Percentiles rank a stretch among this genome's conserved stretches.
Evolutionary conservation across 2,329 filamentous ascomycete genomes (phyloP).

Genomic region (Penicillium hordei): DNA sequence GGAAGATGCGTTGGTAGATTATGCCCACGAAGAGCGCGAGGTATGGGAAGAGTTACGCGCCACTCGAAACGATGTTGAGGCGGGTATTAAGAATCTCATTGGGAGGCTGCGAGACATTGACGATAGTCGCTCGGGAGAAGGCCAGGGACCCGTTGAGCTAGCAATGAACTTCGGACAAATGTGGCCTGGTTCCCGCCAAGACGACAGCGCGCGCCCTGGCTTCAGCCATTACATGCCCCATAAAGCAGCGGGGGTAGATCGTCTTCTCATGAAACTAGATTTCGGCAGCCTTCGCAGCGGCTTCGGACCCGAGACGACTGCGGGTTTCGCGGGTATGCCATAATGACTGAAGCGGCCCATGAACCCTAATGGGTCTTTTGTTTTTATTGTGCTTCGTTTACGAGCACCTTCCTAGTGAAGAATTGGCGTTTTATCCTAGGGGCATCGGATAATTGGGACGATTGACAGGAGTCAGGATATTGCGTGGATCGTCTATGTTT

Average conservation of each 20-base stretch:
- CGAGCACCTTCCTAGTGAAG: neutral
- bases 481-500: neutral
- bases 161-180: slow-evolving; percentile 29
- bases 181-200: slow-evolving; percentile 31
- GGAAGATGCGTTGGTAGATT: slow-evolving; percentile 70
- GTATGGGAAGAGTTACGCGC: slow-evolving; percentile 64
- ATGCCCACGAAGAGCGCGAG: slow-evolving; percentile 69
- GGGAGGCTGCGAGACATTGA: slow-evolving; percentile 62
- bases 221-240: slow-evolving; percentile 62
- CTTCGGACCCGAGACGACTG: slow-evolving; percentile 16
- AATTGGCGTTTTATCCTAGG: slow-evolving; percentile 5
- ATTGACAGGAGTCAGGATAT: slow-evolving; percentile 1
- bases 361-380: neutral
- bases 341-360: neutral
- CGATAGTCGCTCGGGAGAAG: slow-evolving; percentile 48
- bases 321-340: slow-evolving; percentile 14
- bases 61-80: slow-evolving; percentile 65
- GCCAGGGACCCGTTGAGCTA: slow-evolving; percentile 34
- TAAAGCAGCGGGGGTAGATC: slow-evolving; percentile 76
- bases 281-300: slow-evolving; percentile 40
- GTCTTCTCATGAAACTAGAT: slow-evolving; percentile 88
- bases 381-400: slow-evolving; percentile 1
- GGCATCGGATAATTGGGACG: neutral
- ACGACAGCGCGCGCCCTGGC: slow-evolving; percentile 15
- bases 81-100: slow-evolving; percentile 63